Percentiles rank a stretch among this genome's conserved stretches.
phyloP scores from a whole-genome alignment of 1,284 basidiomycete species.

The Tausonia pullulans region DNA sequence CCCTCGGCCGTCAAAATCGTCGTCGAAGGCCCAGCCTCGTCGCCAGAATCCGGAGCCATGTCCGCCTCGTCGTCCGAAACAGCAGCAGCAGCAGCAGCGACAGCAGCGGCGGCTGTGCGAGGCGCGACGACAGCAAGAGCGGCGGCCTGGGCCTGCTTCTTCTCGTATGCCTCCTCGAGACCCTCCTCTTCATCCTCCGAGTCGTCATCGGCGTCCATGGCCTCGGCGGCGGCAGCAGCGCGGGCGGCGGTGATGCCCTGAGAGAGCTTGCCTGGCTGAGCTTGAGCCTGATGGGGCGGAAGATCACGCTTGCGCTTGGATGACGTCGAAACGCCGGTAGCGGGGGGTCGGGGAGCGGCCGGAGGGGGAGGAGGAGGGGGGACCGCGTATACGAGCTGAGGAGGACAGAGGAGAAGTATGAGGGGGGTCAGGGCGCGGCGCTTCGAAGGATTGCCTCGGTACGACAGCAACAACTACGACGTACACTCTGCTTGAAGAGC shows the following conservation, averaged over 20 bases:
- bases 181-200: slow-evolving; percentile 15
- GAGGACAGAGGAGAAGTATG: not conserved
- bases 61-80: slow-evolving; percentile 17
- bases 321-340: not conserved
- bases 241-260: slow-evolving; percentile 7
- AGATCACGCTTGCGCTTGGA: slow-evolving; percentile 3
- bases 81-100: not conserved
- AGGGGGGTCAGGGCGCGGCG: not conserved
- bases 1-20: slow-evolving; percentile 18
- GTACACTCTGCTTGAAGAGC: slow-evolving; percentile 35
- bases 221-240: not conserved
- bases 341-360: slow-evolving; percentile 6
- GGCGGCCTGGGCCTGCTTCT: slow-evolving; percentile 16
- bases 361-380: slow-evolving; percentile 18
- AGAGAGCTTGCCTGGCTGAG: slow-evolving; percentile 1
- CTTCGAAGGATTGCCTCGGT: not conserved
- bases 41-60: slow-evolving; percentile 18
- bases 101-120: not conserved
- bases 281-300: slow-evolving; percentile 14
- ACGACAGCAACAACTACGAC: slow-evolving; percentile 17
- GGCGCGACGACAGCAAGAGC: not conserved
- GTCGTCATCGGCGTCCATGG: slow-evolving; percentile 3
- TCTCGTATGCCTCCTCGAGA: slow-evolving; percentile 18
- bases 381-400: slow-evolving; percentile 25
- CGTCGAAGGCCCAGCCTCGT: slow-evolving; percentile 19